Evolutionary conservation across 805 yeast genomes (phyloP), one percentile per base, ranked within the genome.

Genomic region (Wickerhamomyces rabaulensis): DNA sequence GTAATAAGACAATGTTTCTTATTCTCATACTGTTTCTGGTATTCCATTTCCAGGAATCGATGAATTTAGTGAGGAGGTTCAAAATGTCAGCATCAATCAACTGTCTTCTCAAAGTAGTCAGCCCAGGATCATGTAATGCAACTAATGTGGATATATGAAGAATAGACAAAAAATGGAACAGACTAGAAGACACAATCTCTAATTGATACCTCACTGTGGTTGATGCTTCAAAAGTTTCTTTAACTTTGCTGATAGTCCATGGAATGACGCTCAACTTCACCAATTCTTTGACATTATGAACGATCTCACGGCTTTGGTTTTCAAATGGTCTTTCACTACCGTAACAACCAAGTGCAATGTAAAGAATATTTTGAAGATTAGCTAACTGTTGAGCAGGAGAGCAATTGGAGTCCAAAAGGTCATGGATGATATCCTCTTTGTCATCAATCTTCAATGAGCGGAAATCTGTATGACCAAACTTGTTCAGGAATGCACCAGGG

Each of bases 31-130:
- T 56, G 10, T 62, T 46, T 40, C 68, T 58, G 43, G 73, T 66
- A 39, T 61, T 62, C 83, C 87, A 80, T 53, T 87, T 75, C 87
- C 92, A 84, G 39, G 73, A 67, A 51, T 84, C 91, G 9, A 86
- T 70, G 42, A 76, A 72, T 36, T 67, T 62, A 1, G 79, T 64
- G 7, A 87, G 51, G 15, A 61, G 61, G 2, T 68, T 49, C 35
- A 87, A 51, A 1, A 87, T 16, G 25, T 75, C 68, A 0, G 63
- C 43, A 3, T 69, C 55, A 3, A 51, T 53, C 7, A 75, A 41
- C 42, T 43, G 49, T 6, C n/a, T 36, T 46, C 43, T 39, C 6
- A 48, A 23, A 1, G 17, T 17, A 8, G 20, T 44, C 39, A 49
- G 35, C 2, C 21, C 33, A 0, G 47, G 45, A 9, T 45, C 19